Percentiles rank a stretch among this genome's conserved stretches.
Conservation (phyloP, 2,329 filamentous ascomycete genomes). For the Colletotrichum viniferum region DNA sequence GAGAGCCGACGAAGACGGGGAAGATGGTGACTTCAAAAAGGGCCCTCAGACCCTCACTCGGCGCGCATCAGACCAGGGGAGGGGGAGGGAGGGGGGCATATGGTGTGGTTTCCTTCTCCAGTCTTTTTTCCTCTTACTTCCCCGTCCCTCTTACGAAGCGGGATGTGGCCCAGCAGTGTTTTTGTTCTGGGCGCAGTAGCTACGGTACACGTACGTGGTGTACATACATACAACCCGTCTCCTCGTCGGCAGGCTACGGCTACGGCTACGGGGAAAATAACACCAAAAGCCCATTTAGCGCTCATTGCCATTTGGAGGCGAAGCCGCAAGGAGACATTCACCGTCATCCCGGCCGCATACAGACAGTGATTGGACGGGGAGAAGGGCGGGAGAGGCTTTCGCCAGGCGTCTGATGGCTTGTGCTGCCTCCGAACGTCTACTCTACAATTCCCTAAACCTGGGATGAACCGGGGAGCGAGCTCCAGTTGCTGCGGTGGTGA, state of each 20-base stretch:
- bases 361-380: neutral
- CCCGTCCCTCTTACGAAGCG: neutral
- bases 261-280: neutral
- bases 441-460: neutral
- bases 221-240: neutral
- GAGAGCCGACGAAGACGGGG: neutral
- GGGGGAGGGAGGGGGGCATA: neutral
- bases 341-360: neutral
- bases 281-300: neutral
- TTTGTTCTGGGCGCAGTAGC: neutral
- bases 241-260: neutral
- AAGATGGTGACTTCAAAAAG: neutral
- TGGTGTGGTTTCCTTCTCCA: neutral
- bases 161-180: slow-evolving; percentile 4
- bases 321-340: neutral
- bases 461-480: neutral
- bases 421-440: neutral
- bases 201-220: neutral
- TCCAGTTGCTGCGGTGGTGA: neutral
- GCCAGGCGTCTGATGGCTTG: neutral
- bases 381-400: neutral
- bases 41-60: neutral
- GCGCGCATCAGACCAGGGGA: neutral
- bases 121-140: neutral
- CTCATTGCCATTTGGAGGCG: neutral